Base-by-base conservation (phyloP, 164 flowering plant genomes). In the Stephania cephalantha region DNA sequence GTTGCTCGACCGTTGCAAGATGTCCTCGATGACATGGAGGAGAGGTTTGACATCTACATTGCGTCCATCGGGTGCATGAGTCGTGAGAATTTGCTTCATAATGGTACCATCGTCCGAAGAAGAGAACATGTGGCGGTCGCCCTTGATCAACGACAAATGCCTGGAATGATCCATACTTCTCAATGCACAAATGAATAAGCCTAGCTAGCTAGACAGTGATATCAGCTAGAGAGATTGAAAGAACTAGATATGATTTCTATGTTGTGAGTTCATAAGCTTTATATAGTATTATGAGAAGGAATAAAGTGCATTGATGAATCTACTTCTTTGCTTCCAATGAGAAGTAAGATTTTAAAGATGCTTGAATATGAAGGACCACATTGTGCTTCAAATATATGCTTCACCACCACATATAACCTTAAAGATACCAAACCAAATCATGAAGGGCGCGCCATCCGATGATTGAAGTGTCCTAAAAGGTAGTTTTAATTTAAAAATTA, bases 11-110 rank as follows among this genome's bases (percentile, higher is more conserved):
- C 83, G 89, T 11, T 72, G 80, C 22, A 93, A 72, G 76, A 93
- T 85, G 72, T 89, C 89, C 73, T 90, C 89, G 46, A 87, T 68
- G 71, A 91, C 75, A 30, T 79, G 68, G 73, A 94, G 85, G 25
- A 89, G 78, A 48, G 94, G 89, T n/a, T 64, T 84, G 64, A 87
- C 89, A 63, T 83, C 84, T 52, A 88, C 71, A 2, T 85, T 85
- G 4, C 87, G 85, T 20, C 89, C 89, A 72, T 88, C 95, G 0
- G 94, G 92, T 12, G 87, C 81, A 77, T 90, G 94, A 61, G 87
- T 88, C 52, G 78, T 83, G 66, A 65, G 78, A 50, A 91, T 84
- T 71, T 88, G 91, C 77, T 84, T 91, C 85, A 82, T 77, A 82
- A 89, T 85, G 15, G 79, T 86, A 75, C 35, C 78, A 75, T 89